Base-by-base conservation (phyloP, 2,329 filamentous ascomycete genomes). In the Coniella lustricola region DNA sequence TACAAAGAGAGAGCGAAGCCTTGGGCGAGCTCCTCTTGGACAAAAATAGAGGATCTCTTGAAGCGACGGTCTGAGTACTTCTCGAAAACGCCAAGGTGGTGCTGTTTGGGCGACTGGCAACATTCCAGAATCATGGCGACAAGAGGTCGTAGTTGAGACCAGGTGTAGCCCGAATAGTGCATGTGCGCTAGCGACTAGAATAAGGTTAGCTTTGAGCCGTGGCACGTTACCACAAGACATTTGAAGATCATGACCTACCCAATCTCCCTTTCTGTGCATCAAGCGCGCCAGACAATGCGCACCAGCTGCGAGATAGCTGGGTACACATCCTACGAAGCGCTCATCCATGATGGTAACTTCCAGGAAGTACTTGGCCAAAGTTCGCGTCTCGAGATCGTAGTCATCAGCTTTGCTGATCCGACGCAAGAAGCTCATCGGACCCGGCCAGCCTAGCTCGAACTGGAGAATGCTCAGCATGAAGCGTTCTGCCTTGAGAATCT, bases 321-420 rank as follows among this genome's bases (percentile, higher is more conserved):
- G 87, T 29, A 88, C 86, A 58, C 85, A 89, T 21, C 87, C 88
- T 32, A 98, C 89, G 61, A 98, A 97, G 17, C 91, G 86, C 73
- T 97, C 90, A 63, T 98, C 93, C 90, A 97, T 96, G 64, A 97
- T 84, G 33, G 90, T 94, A 48, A 97, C 79, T 66, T 98, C 93
- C 21, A 98, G 76, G 68, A 98, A 96, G 70, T 98, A 98, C 70
- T 98, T 98, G 59, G 93, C 90, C 47, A 98, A 73, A 4, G 93
- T 97, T 33, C 93, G 81, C 10, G 91, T 96, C 69, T 98, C 91
- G 40, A 95, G 74, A 62, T 98, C 90, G 62, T 97, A 98, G 62
- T 96, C 90, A 63, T 98, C 93, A 13, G 93, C 93, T 72, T 97
- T 97, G 82, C 91, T 97, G 67, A 97, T 93, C 49, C 91, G 84